These are phyloP conservation scores for Blepharisma stoltei DNA, from an alignment of 73 alveolate species.

Conservation along the genomic window DNA sequence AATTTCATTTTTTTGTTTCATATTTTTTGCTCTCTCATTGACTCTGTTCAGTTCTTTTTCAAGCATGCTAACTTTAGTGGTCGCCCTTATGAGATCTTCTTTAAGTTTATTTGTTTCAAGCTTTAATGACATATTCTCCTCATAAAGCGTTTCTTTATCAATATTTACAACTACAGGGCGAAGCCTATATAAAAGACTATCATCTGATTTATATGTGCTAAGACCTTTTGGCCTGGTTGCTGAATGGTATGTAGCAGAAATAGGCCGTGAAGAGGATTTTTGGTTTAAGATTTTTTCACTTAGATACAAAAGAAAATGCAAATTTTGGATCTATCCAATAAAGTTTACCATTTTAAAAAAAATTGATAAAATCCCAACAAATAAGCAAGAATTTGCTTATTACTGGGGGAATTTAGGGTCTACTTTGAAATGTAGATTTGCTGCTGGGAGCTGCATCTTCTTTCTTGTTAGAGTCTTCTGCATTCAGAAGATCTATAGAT, in stretches of 20 bases:
- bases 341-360: too few species aligned
- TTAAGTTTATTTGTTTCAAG: constrained; percentile 33
- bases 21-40: too few species aligned
- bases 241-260: too few species aligned
- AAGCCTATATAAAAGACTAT: neutral
- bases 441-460: neutral
- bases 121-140: constrained; percentile 41
- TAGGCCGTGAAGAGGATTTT: too few species aligned
- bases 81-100: constrained; percentile 35
- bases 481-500: neutral
- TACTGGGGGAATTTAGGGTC: too few species aligned
- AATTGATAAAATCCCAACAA: too few species aligned
- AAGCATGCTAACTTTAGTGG: constrained; percentile 30
- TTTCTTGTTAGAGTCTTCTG: neutral
- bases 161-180: neutral
- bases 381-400: too few species aligned
- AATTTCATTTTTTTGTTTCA: neutral
- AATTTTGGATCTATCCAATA: too few species aligned
- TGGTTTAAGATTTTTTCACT: neutral
- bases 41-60: constrained; percentile 32
- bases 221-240: too few species aligned
- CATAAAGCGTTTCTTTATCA: constrained; percentile 41
- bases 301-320: too few species aligned
- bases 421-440: neutral
- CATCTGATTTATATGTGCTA: neutral